phyloP scores from a whole-genome alignment of 345 rosid genomes.

The Aquilaria malaccensis region DNA sequence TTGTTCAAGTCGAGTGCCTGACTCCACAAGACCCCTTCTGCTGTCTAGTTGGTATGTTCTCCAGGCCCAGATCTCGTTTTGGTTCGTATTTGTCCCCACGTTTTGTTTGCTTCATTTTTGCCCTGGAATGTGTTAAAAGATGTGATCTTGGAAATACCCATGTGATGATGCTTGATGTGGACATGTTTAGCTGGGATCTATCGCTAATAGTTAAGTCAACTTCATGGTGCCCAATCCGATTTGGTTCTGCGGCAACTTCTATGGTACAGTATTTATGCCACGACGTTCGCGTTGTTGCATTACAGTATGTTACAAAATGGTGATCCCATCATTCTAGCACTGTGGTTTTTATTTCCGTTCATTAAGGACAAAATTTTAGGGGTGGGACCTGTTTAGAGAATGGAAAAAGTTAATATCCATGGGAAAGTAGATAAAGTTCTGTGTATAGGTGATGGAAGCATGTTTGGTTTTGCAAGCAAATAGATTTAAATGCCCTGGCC shows the following conservation, averaged over 20 bases:
- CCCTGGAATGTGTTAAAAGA: not conserved
- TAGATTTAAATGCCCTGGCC: not conserved
- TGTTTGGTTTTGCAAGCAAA: too few species aligned
- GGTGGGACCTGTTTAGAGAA: too few species aligned
- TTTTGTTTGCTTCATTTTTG: conserved; percentile 12
- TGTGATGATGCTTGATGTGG: conserved; percentile 4
- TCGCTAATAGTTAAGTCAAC: conserved; percentile 2
- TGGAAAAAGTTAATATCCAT: not conserved
- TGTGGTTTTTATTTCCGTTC: too few species aligned
- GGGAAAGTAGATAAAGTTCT: not conserved
- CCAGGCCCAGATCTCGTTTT: conserved; percentile 5
- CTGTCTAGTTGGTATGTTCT: conserved; percentile 25
- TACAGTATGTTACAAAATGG: too few species aligned
- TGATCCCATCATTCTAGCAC: too few species aligned
- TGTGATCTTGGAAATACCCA: conserved; percentile 11
- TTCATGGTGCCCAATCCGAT: conserved; percentile 4
- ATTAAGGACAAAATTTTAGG: too few species aligned
- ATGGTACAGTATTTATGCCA: not conserved
- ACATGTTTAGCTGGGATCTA: conserved; percentile 21
- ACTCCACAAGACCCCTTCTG: conserved; percentile 3
- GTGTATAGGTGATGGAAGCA: too few species aligned
- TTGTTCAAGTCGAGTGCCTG: conserved; percentile 13
- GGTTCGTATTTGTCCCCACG: conserved; percentile 4
- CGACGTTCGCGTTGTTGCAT: too few species aligned
- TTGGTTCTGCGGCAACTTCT: not conserved